phyloP scores from a whole-genome alignment of 2,329 filamentous ascomycete genomes.

The Phialophora verrucosa region DNA sequence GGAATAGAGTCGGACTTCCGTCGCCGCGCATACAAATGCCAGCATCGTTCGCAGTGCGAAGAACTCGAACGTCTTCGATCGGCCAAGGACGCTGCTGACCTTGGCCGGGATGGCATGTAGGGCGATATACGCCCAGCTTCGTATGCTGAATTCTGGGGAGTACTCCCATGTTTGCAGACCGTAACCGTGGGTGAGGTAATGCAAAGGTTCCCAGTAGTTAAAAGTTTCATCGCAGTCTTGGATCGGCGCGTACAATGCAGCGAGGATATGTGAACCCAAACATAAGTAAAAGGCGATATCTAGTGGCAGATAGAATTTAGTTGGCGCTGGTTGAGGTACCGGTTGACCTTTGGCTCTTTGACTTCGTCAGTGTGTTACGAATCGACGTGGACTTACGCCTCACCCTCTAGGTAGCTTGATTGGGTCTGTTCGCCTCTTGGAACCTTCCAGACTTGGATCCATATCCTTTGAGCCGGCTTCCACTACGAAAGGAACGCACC shows the following conservation, averaged over 20 bases:
- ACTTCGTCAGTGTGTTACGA: conserved; percentile 8
- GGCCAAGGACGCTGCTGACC: conserved; percentile 62
- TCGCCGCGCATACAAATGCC: conserved; percentile 76
- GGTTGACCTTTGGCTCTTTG: conserved; percentile 31
- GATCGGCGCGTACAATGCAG: conserved; percentile 84
- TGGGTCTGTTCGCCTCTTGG: conserved; percentile 24
- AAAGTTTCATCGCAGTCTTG: conserved; percentile 99
- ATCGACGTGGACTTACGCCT: background rate
- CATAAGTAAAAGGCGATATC: conserved; percentile 82
- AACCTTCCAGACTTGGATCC: conserved; percentile 25
- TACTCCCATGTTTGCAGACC: conserved; percentile 99
- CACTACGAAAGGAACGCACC: background rate
- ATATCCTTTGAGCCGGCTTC: background rate
- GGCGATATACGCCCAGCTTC: conserved; percentile 89
- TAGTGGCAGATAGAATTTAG: conserved; percentile 69
- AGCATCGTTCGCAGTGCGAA: conserved; percentile 81
- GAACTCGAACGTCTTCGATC: conserved; percentile 69
- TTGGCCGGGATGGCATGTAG: conserved; percentile 77
- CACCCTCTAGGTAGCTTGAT: conserved; percentile 24
- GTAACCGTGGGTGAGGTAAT: conserved; percentile 91
- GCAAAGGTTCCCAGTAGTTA: conserved; percentile 98
- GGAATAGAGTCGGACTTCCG: conserved; percentile 81
- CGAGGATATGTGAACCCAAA: conserved; percentile 72
- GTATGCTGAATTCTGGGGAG: conserved; percentile 90
- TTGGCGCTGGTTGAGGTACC: conserved; percentile 48